Conservation (phyloP, 2,329 filamentous ascomycete species). For the Magnaporthiopsis rhizophila region DNA sequence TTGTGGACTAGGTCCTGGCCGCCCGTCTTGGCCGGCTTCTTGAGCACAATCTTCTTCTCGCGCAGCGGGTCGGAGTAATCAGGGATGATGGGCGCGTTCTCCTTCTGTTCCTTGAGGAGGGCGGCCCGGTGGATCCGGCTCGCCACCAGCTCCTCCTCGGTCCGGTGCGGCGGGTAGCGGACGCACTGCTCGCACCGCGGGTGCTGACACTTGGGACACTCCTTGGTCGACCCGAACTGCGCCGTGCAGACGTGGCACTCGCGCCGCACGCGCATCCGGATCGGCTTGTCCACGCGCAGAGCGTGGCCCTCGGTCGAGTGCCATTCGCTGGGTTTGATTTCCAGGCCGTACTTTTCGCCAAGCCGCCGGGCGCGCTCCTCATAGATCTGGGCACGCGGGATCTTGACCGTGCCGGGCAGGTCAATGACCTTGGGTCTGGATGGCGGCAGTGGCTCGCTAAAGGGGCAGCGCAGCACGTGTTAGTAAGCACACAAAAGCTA, state of each 20-base stretch:
- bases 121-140: conserved; percentile 43
- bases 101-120: conserved; percentile 45
- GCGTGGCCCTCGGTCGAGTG: conserved; percentile 45
- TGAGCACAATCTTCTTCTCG: conserved; percentile 45
- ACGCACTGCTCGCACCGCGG: conserved; percentile 72
- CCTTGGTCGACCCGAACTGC: conserved; percentile 63
- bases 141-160: conserved; percentile 44
- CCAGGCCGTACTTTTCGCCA: conserved; percentile 46
- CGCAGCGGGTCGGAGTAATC: conserved; percentile 38
- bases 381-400: conserved; percentile 43
- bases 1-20: conserved; percentile 66
- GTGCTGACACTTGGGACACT: conserved; percentile 73
- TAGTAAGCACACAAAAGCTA: conserved; percentile 6
- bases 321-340: conserved; percentile 47
- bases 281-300: conserved; percentile 63
- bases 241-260: conserved; percentile 76
- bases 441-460: not conserved
- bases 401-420: conserved; percentile 19
- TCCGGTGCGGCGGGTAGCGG: conserved; percentile 61
- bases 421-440: conserved; percentile 5
- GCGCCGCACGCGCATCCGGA: conserved; percentile 69
- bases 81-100: conserved; percentile 44
- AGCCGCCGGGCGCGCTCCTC: conserved; percentile 50
- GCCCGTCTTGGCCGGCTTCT: conserved; percentile 56
- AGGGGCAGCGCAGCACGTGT: not conserved